Evolutionary conservation across 2,329 filamentous ascomycete species (phyloP).

Genomic region (Penicillium palitans): DNA sequence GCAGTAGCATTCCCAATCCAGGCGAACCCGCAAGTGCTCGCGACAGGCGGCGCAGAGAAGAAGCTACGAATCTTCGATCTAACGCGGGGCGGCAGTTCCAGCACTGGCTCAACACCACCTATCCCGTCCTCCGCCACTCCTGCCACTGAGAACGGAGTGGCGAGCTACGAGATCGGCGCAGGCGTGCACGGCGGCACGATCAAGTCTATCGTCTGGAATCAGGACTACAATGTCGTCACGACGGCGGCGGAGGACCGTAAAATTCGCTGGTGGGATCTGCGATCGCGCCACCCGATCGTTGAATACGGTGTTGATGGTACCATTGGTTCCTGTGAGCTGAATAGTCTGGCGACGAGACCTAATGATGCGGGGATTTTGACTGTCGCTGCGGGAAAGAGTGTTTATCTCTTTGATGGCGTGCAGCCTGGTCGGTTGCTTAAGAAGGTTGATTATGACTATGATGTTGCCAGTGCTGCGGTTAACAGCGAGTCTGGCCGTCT

Average conservation of each 20-base stretch:
- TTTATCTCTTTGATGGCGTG: conserved; percentile 84
- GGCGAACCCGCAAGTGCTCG: conserved; percentile 73
- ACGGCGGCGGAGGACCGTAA: conserved; percentile 90
- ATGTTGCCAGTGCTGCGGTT: conserved; percentile 85
- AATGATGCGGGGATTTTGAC: conserved; percentile 73
- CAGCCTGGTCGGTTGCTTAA: conserved; percentile 72
- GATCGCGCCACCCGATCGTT: conserved; percentile 70
- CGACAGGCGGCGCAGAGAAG: conserved; percentile 94
- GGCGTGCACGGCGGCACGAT: conserved; percentile 84
- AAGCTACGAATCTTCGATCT: conserved; percentile 93
- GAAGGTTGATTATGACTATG: conserved; percentile 74
- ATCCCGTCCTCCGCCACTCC: conserved; percentile 34
- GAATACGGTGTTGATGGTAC: conserved; percentile 78
- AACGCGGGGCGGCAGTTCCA: conserved; percentile 50
- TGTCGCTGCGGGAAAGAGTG: conserved; percentile 89
- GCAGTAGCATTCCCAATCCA: conserved; percentile 86
- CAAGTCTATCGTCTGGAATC: conserved; percentile 94
- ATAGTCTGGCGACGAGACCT: conserved; percentile 61
- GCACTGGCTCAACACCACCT: conserved; percentile 42
- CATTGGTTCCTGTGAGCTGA: conserved; percentile 91
- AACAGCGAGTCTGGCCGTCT: conserved; percentile 79
- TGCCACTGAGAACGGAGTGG: conserved; percentile 48
- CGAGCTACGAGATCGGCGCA: conserved; percentile 82
- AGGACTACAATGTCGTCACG: conserved; percentile 81
- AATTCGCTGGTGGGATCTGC: conserved; percentile 91